phyloP scores from a whole-genome alignment of 164 flowering plant genomes.

The Platanus orientalis region DNA sequence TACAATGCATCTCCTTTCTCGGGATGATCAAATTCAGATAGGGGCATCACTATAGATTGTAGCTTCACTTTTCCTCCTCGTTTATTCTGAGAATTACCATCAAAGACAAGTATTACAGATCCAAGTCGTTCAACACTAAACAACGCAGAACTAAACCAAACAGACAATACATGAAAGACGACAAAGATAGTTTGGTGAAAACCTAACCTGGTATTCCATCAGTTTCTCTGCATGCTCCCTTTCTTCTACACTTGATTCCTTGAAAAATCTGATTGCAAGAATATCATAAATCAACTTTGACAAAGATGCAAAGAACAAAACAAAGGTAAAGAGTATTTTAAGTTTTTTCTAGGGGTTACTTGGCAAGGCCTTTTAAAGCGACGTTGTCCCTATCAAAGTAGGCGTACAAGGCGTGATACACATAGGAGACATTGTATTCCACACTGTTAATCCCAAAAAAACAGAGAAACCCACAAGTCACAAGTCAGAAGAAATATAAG shows the following conservation, averaged over 20 bases:
- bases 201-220: slow-evolving; percentile 90
- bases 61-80: slow-evolving; percentile 87
- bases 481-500: not conserved
- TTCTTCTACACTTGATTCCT: slow-evolving; percentile 87
- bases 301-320: not conserved
- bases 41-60: slow-evolving; percentile 66
- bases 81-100: slow-evolving; percentile 48
- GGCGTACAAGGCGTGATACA: slow-evolving; percentile 84
- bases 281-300: not conserved
- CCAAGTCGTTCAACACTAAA: not conserved
- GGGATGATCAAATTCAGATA: slow-evolving; percentile 66
- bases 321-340: not conserved
- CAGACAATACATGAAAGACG: too few relatives aligned
- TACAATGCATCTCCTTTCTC: slow-evolving; percentile 89
- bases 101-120: slow-evolving; percentile 2
- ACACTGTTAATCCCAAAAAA: slow-evolving; percentile 53
- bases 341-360: slow-evolving; percentile 32
- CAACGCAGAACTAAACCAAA: too few relatives aligned
- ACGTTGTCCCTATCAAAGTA: slow-evolving; percentile 95
- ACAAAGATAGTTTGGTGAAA: too few relatives aligned
- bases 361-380: slow-evolving; percentile 87
- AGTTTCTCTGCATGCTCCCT: slow-evolving; percentile 86
- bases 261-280: slow-evolving; percentile 58
- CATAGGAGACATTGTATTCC: slow-evolving; percentile 91
- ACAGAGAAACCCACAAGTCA: not conserved